Evolutionary conservation across 73 alveolate genomes (phyloP).

Genomic region (Loxodes magnus): DNA sequence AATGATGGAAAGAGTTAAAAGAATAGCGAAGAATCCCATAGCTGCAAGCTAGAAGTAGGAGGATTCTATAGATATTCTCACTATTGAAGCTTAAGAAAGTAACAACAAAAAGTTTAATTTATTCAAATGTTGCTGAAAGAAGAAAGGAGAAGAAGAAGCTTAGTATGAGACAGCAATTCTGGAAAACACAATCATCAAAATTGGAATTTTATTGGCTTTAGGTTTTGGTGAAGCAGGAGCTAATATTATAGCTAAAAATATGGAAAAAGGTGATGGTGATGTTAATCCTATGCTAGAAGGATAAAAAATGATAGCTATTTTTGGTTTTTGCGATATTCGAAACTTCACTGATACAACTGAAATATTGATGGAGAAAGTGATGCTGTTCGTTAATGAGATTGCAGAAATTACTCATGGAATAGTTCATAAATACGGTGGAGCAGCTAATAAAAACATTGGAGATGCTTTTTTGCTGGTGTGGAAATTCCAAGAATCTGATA

Average conservation of each 20-base stretch:
- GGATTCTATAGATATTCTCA: constrained; percentile 31
- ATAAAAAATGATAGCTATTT: constrained; percentile 76
- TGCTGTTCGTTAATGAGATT: constrained; percentile 57
- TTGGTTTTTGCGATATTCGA: constrained; percentile 97
- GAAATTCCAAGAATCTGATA: constrained; percentile 54
- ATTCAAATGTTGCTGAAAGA: background rate
- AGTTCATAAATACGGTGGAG: constrained; percentile 61
- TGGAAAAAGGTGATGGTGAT: constrained; percentile 89
- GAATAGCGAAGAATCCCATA: constrained; percentile 88
- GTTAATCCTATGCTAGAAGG: constrained; percentile 96
- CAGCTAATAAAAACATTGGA: constrained; percentile 84
- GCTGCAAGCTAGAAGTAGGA: constrained; percentile 89
- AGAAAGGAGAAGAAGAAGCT: constrained; percentile 28
- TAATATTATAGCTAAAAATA: constrained; percentile 59
- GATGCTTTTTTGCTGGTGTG: constrained; percentile 82
- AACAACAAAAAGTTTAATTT: constrained; percentile 3
- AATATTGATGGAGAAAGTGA: constrained; percentile 74
- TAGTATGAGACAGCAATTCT: constrained; percentile 27
- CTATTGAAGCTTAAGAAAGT: constrained; percentile 13
- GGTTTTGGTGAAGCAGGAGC: constrained; percentile 97
- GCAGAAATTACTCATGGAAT: constrained; percentile 77
- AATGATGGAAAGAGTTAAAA: constrained; percentile 83
- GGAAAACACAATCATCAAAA: constrained; percentile 48
- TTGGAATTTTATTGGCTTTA: constrained; percentile 64
- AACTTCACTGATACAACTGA: constrained; percentile 96